Conservation (phyloP, 495 filamentous ascomycete species). For the Amniculicola lignicola region DNA sequence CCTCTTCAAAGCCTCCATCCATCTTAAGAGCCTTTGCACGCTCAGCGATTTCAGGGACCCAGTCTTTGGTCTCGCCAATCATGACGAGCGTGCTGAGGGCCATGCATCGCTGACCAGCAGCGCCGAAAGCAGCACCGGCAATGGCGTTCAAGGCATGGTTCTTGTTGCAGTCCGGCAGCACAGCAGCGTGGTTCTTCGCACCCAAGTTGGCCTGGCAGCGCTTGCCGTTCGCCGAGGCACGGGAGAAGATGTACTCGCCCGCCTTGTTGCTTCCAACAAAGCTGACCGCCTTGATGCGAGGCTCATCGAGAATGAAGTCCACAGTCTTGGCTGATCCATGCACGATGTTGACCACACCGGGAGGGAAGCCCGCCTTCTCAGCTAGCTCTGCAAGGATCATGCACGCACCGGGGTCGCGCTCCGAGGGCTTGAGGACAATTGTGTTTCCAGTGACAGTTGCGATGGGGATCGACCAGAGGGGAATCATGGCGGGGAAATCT, state of each 20-base stretch:
- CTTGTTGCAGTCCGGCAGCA: constrained; percentile 96
- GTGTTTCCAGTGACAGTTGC: constrained; percentile 94
- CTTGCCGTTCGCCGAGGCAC: constrained; percentile 87
- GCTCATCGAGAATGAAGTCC: constrained; percentile 96
- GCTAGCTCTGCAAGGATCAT: constrained; percentile 97
- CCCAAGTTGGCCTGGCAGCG: constrained; percentile 97
- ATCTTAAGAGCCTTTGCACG: constrained; percentile 85
- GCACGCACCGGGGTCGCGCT: constrained; percentile 94
- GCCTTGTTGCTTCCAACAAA: constrained; percentile 97
- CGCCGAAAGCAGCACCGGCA: constrained; percentile 91
- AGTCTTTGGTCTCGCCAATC: constrained; percentile 90
- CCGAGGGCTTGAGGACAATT: constrained; percentile 92
- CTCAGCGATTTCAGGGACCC: constrained; percentile 88
- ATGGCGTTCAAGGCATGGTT: constrained; percentile 95
- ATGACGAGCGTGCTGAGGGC: constrained; percentile 90
- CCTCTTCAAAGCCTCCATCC: constrained; percentile 91
- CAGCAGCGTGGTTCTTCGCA: constrained; percentile 96
- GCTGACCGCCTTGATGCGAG: constrained; percentile 94
- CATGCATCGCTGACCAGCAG: constrained; percentile 97
- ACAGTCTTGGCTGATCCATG: constrained; percentile 89
- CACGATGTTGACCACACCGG: constrained; percentile 91
- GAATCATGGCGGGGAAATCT: constrained; percentile 99
- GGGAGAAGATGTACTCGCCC: constrained; percentile 92
- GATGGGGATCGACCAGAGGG: constrained; percentile 93
- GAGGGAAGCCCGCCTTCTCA: constrained; percentile 87